phyloP scores from a whole-genome alignment of 306 rosid genomes.

The Nissolia schottii region DNA sequence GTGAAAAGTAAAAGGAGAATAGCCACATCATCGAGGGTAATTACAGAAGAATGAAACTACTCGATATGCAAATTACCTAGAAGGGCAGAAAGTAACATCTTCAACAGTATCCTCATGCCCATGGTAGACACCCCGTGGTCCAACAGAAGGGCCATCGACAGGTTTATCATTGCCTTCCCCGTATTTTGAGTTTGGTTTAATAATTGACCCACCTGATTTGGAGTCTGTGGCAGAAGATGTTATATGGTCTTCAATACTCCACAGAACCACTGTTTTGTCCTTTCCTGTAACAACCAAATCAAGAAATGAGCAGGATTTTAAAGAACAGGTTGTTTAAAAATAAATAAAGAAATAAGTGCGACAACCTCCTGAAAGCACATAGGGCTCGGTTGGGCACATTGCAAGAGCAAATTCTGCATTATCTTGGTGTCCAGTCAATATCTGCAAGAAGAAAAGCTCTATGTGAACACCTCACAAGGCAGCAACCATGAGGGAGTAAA shows the following conservation, averaged over 20 bases:
- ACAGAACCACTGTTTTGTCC: constrained; percentile 89
- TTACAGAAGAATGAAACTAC: background rate
- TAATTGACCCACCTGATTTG: constrained; percentile 74
- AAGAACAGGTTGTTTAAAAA: background rate
- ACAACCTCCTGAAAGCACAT: constrained; percentile 95
- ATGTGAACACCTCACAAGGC: background rate
- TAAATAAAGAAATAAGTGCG: background rate
- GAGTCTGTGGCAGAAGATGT: constrained; percentile 64
- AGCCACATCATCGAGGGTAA: background rate
- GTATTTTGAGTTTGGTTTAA: constrained; percentile 52
- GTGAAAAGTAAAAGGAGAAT: constrained; percentile 7
- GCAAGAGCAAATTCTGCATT: constrained; percentile 99
- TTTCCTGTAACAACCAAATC: constrained; percentile 54
- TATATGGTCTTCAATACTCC: constrained; percentile 98
- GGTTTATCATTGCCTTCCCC: constrained; percentile 76
- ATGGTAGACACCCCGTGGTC: constrained; percentile 86
- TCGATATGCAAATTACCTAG: constrained; percentile 54
- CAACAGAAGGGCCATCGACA: constrained; percentile 79
- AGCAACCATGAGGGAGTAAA: background rate
- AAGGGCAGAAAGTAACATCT: constrained; percentile 96
- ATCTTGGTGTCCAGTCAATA: constrained; percentile 96
- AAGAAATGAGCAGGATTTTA: background rate
- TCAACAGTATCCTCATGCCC: constrained; percentile 98
- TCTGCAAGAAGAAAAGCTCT: constrained; percentile 38
- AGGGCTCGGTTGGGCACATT: constrained; percentile 98